Percentiles rank a stretch among this genome's conserved stretches.
phyloP scores from a whole-genome alignment of 2,329 filamentous ascomycete genomes.

The Grosmannia serpens region DNA sequence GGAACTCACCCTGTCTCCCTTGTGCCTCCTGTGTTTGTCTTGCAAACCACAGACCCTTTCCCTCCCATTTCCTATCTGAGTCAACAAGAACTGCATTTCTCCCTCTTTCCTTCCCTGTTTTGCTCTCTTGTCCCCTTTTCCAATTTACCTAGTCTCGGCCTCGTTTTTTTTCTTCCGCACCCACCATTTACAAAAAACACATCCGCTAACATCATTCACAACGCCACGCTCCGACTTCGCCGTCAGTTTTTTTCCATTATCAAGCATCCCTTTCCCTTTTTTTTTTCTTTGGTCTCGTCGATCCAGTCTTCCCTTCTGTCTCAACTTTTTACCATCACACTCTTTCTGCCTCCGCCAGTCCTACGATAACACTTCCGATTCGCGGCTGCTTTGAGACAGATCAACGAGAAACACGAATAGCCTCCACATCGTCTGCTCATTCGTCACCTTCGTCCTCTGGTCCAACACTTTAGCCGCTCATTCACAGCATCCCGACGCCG shows the following conservation, averaged over 20 bases:
- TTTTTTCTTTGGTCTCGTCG: background rate
- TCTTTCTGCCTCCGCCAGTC: background rate
- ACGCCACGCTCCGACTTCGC: background rate
- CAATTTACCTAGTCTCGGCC: background rate
- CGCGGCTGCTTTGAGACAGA: background rate
- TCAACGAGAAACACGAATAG: background rate
- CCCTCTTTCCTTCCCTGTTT: background rate
- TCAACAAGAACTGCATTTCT: background rate
- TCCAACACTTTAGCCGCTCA: background rate
- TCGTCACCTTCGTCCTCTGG: background rate
- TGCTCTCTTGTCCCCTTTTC: too few relatives aligned
- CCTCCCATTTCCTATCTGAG: background rate
- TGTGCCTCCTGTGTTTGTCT: background rate
- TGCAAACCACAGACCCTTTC: background rate
- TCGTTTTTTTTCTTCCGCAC: too few relatives aligned
- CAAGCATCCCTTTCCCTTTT: background rate
- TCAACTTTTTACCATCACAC: background rate
- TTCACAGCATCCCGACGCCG: background rate
- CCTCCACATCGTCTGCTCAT: background rate
- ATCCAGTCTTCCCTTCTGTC: background rate
- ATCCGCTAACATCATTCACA: background rate
- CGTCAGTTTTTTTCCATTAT: background rate
- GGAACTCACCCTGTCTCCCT: background rate
- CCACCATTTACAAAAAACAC: background rate
- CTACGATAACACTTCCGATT: background rate